phyloP scores from a whole-genome alignment of 2,329 filamentous ascomycete genomes.

The Fusarium duplospermum region DNA sequence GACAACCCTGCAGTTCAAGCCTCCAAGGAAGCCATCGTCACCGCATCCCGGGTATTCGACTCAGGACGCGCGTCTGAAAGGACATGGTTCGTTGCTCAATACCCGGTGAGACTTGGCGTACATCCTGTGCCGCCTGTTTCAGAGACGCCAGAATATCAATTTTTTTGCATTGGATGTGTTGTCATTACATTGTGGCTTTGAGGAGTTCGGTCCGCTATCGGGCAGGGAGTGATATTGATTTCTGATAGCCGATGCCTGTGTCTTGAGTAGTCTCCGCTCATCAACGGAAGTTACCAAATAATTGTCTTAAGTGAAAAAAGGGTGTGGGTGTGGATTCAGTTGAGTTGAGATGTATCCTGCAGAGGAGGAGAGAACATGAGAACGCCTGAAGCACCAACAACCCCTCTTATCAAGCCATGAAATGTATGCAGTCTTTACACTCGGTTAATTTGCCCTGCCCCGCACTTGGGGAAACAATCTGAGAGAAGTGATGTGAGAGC shows the following conservation, averaged over 20 bases:
- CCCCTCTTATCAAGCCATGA: not conserved
- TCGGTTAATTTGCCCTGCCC: not conserved
- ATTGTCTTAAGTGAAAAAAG: not conserved
- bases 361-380: not conserved
- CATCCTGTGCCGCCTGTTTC: not conserved
- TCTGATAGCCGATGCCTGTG: not conserved
- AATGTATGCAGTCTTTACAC: not conserved
- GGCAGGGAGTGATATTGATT: not conserved
- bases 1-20: not conserved
- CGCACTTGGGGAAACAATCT: not conserved
- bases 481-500: not conserved
- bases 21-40: not conserved
- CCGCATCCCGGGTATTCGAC: not conserved
- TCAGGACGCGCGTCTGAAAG: not conserved
- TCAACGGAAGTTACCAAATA: not conserved
- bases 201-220: not conserved
- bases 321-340: not conserved
- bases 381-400: not conserved
- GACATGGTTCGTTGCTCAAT: not conserved
- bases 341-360: not conserved
- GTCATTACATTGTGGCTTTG: not conserved
- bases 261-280: not conserved
- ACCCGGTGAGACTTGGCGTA: not conserved
- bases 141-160: not conserved
- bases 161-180: not conserved